A percentile compares a stretch with the other conserved stretches of the same genome.
Evolutionary conservation across 805 yeast species (phyloP).

Genomic region (Metschnikowia borealis): DNA sequence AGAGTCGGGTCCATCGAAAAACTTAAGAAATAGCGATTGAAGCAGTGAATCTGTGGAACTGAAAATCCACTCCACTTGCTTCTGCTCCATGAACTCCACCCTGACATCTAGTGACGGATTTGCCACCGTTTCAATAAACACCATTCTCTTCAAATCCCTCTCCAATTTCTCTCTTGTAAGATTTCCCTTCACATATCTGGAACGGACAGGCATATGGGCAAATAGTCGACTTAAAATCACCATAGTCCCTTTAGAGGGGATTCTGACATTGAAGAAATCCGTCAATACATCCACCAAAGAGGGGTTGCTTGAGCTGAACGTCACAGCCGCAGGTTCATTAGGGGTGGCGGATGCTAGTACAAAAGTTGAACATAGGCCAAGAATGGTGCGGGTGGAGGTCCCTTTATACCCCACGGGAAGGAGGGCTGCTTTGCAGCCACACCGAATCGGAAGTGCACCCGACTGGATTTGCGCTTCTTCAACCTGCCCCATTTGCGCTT

Average conservation of each 20-base stretch:
- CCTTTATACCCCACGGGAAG: constrained; percentile 1
- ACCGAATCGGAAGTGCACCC: neutral
- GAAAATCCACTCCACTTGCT: neutral
- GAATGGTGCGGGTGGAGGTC: neutral
- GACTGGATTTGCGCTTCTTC: neutral
- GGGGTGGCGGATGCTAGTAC: neutral
- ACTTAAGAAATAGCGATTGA: neutral
- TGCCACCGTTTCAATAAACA: constrained; percentile 27
- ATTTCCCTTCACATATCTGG: constrained; percentile 18
- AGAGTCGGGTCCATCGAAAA: neutral
- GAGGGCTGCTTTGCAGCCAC: neutral
- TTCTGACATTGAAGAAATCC: neutral
- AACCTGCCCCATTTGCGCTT: neutral
- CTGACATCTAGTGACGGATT: constrained; percentile 15
- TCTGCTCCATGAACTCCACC: neutral
- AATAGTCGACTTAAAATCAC: constrained; percentile 39
- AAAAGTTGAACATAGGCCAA: neutral
- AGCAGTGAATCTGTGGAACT: neutral
- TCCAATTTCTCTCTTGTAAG: constrained; percentile 20
- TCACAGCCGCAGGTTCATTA: neutral
- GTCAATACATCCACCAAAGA: neutral
- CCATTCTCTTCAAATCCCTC: constrained; percentile 24
- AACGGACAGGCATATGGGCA: constrained; percentile 42
- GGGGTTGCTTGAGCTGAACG: neutral
- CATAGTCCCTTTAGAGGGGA: constrained; percentile 32